Evolutionary conservation across 768 basidiomycete genomes (phyloP).

Genomic region (Xerocomus potaroensis): DNA sequence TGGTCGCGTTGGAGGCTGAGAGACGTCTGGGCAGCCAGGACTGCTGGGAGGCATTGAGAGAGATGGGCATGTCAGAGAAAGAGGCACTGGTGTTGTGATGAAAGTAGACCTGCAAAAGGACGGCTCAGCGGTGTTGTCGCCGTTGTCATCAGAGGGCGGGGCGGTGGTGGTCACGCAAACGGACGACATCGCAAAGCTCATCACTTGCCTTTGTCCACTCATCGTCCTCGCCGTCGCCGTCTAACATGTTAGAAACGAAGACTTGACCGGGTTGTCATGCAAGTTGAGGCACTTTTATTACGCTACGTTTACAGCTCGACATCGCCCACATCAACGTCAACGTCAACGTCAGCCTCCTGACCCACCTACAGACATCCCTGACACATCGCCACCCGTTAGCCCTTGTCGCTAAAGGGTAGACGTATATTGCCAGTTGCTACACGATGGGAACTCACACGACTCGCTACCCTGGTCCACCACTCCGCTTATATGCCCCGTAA

Average conservation of each 20-base stretch:
- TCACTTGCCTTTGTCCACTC: constrained; percentile 26
- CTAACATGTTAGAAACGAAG: neutral
- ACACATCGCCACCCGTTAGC: no score
- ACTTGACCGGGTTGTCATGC: neutral
- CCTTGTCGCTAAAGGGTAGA: no score
- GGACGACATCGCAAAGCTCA: neutral
- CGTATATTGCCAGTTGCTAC: neutral
- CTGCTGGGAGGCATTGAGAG: constrained; percentile 12
- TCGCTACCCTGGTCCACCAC: constrained; percentile 13
- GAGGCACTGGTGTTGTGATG: constrained; percentile 6
- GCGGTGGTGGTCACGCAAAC: neutral
- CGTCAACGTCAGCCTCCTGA: neutral
- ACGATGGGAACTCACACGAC: neutral
- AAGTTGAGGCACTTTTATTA: neutral
- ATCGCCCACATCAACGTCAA: constrained; percentile 13
- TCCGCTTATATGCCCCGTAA: constrained; percentile 42
- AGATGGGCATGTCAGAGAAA: constrained; percentile 14
- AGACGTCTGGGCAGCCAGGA: constrained; percentile 23
- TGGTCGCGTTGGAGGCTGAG: constrained; percentile 3
- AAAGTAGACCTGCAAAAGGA: constrained; percentile 11
- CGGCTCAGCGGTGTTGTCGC: constrained; percentile 7
- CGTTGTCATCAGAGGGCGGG: constrained; percentile 21
- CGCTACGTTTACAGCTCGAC: neutral
- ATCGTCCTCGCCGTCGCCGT: constrained; percentile 8
- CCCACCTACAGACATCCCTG: neutral